Conservation (phyloP, 148 eudicot species). For the Dianthus caryophyllus region DNA sequence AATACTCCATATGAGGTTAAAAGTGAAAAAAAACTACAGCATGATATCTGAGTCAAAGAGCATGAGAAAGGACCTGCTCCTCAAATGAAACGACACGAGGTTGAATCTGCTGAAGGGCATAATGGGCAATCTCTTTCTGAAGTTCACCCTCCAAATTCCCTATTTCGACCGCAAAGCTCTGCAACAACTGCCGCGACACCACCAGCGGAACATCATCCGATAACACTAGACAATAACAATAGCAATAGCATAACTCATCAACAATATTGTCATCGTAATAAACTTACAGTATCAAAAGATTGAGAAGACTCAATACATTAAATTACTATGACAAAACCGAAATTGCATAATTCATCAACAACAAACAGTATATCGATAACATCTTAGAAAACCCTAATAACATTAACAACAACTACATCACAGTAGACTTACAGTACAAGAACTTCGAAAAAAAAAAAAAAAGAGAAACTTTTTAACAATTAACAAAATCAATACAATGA, state of each 20-base stretch:
- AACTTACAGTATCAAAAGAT: neutral
- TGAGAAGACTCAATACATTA: no score
- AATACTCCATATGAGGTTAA: no score
- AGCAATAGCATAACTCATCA: neutral
- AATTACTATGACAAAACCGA: no score
- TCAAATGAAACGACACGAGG: conserved; percentile 97
- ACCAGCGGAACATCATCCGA: conserved; percentile 92
- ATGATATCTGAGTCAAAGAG: neutral
- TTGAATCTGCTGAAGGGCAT: conserved; percentile 87
- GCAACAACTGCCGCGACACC: conserved; percentile 85
- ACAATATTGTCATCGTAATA: neutral
- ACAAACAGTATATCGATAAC: neutral
- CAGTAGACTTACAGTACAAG: no score
- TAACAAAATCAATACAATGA: no score
- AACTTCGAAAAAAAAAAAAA: no score
- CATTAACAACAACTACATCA: neutral
- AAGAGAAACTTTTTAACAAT: no score
- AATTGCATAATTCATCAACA: no score
- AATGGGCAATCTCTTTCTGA: conserved; percentile 90
- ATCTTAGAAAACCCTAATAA: neutral
- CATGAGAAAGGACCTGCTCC: conserved; percentile 55
- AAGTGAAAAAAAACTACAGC: no score
- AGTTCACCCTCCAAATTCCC: conserved; percentile 69
- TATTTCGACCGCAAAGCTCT: conserved; percentile 74
- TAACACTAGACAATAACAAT: conserved; percentile 42